Base-by-base conservation (phyloP, 2,329 filamentous ascomycete species). In the Alternaria rosae region DNA sequence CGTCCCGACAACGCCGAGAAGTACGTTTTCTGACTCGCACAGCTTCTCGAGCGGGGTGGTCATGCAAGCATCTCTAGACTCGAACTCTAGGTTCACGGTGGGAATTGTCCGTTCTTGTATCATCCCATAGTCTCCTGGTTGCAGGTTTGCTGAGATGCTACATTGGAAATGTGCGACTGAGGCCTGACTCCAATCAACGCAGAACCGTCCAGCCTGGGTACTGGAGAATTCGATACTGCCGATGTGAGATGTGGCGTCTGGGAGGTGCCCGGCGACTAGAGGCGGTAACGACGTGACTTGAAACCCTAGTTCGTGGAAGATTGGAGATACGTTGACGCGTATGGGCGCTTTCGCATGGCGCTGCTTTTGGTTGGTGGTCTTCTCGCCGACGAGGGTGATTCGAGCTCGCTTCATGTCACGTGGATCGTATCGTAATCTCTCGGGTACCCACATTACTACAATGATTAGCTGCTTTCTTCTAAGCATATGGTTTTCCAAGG, bases 1-100 rank as follows among this genome's bases (percentile, higher is more conserved):
- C 0, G n/a, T 2, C 7, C 1, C n/a, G 8, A 6, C 1, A 20
- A 2, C 10, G 0, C 9, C 4, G 1, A 47, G 15, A 1, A 13
- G 3, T 3, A 48, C 2, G 2, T 7, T 2, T 20, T 48, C 6
- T 20, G 45, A 48, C 0, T 20, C 9, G n/a, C 12, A 13, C 7
- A 50, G 3, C 0, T 11, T 1, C 7, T 9, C 3, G 3, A n/a
- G 9, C 7, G 20, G 28, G 1, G 13, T 35, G 5, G 47, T 51
- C 20, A 7, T 4, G 3, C 7, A 35, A n/a, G 8, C 5, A 5
- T 51, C 47, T 35, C 17, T n/a, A 15, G 28, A 15, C 25, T 48
- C 45, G 3, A 48, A 20, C 17, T 30, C 45, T 1, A 43, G 3
- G 11, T 21, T 13, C 5, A 43, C 17, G 0, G 11, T 3, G 10